Evolutionary conservation across 2,329 filamentous ascomycete genomes (phyloP).

Genomic region (Fusarium drepaniforme): DNA sequence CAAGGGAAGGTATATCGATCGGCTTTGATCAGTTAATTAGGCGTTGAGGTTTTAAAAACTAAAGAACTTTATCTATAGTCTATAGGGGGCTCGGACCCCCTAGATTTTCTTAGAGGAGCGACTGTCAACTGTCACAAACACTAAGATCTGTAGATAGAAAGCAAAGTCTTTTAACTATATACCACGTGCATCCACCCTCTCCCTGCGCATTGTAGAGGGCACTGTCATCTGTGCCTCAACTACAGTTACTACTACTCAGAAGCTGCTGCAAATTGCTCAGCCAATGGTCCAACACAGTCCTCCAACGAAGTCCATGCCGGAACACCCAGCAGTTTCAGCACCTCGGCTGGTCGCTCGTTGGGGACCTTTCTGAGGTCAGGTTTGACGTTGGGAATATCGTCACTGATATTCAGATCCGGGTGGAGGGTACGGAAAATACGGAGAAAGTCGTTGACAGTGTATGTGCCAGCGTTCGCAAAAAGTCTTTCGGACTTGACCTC

Average conservation of each 20-base stretch:
- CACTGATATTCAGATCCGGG: background rate
- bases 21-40: no score
- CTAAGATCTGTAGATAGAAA: background rate
- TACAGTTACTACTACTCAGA: background rate
- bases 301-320: background rate
- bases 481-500: background rate
- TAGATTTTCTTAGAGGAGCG: background rate
- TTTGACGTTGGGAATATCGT: background rate
- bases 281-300: background rate
- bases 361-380: background rate
- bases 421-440: background rate
- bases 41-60: no score
- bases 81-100: no score
- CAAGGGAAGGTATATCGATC: no score
- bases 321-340: background rate
- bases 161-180: background rate
- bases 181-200: background rate
- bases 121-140: background rate
- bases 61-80: no score
- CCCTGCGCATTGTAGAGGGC: background rate
- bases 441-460: background rate
- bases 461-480: background rate
- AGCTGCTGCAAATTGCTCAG: background rate
- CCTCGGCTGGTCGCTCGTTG: background rate
- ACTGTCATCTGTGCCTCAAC: background rate